Evolutionary conservation across 345 rosid genomes (phyloP), one percentile per base, ranked within the genome.

Genomic region (Salix arbutifolia): DNA sequence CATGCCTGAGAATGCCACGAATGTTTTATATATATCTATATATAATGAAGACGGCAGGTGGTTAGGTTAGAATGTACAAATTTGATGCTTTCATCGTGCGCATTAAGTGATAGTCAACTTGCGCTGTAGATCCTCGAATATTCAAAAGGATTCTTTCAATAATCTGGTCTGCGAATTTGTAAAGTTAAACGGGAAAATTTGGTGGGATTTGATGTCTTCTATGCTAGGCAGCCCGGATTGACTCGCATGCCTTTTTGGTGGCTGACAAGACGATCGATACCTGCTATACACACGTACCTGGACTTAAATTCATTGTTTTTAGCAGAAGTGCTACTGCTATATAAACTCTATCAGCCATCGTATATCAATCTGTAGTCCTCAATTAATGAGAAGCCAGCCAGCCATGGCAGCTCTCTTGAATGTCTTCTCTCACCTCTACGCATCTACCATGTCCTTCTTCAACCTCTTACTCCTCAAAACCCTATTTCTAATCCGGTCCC

Each of bases 321-420:
- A n/a, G 62, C 28, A 58, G 14, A 3, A 21, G 61, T 2, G 23
- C 2, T 58, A 1, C 26, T 58, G 23, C 2, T 58, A 58, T 58
- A 58, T 58, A 10, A n/a, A 3, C 62, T 58, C 23, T 1, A n/a
- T 9, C 28, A 4, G 62, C 62, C 62, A 56, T 3, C 26, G 12
- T 2, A 0, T 40, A 40, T 40, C 61, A 21, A 21, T 53, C 23
- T 8, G 25, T 53, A 19, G 9, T 8, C 8, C n/a, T 12, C 21
- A 21, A 21, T 56, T 8, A 56, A 53, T 53, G 61, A 56, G 61
- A 23, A 56, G 62, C 62, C 3, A n/a, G 62, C 62, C 70, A 64
- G 10, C 70, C 74, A 86, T 88, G 89, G 82, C 77, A 37, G 67
- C 84, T 61, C 77, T 84, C 69, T 56, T 82, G 6, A 69, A 78